These are phyloP conservation scores for Epichloe uncinata DNA, from an alignment of 2,329 filamentous ascomycete genomes.

Conservation along the genomic window DNA sequence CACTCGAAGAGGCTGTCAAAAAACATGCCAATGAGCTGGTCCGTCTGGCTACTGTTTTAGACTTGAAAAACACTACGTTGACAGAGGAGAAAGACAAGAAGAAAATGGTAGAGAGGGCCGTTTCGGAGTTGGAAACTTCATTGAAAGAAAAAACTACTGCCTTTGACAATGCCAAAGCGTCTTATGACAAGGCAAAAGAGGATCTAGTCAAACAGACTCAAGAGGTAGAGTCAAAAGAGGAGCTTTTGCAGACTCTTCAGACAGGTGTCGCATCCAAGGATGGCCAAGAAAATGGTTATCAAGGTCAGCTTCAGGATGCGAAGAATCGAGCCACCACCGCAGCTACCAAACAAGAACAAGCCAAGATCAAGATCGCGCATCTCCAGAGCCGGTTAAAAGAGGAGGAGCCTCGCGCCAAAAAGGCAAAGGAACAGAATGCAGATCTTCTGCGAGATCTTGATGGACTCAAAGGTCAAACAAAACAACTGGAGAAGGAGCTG, in stretches of 20 bases:
- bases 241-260: conserved; percentile 86
- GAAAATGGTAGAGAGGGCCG: conserved; percentile 57
- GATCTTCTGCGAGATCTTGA: conserved; percentile 77
- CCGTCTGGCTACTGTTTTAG: conserved; percentile 74
- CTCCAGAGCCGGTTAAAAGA: conserved; percentile 90
- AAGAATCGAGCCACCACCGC: conserved; percentile 70
- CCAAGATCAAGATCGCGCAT: conserved; percentile 87
- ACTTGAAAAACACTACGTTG: conserved; percentile 80
- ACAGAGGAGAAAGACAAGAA: conserved; percentile 73
- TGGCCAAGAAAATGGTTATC: conserved; percentile 93
- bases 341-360: conserved; percentile 87
- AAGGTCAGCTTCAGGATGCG: conserved; percentile 88
- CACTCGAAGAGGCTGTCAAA: conserved; percentile 89
- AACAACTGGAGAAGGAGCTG: conserved; percentile 72
- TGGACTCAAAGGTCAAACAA: conserved; percentile 62
- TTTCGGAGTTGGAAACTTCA: conserved; percentile 64
- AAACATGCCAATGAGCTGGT: conserved; percentile 85
- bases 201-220: conserved; percentile 69
- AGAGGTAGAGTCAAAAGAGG: conserved; percentile 90
- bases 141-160: conserved; percentile 64
- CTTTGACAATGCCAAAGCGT: conserved; percentile 68
- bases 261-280: conserved; percentile 98
- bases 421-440: conserved; percentile 90
- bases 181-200: conserved; percentile 71
- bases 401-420: conserved; percentile 88